These are phyloP conservation scores for Trichoderma pleuroti DNA, from an alignment of 2,329 filamentous ascomycete species.

Conservation along the genomic window DNA sequence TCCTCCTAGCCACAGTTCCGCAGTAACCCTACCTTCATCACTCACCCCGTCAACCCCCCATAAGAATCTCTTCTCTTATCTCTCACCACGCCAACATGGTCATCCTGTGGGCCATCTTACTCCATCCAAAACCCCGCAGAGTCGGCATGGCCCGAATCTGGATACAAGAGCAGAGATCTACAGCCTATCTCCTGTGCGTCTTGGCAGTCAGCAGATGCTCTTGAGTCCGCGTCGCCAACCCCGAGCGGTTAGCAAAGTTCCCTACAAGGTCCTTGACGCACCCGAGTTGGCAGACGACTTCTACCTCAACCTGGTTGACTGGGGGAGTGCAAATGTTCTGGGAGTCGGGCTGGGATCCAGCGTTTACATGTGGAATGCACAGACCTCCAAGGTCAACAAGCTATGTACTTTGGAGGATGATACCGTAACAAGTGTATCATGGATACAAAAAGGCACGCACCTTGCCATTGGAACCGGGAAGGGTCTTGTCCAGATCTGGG, in stretches of 20 bases:
- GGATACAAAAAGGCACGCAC: constrained; percentile 97
- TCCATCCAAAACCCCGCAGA: constrained; percentile 84
- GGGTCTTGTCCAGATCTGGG: constrained; percentile 95
- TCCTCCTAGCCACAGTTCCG: constrained; percentile 64
- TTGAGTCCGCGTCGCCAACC: constrained; percentile 86
- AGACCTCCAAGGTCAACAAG: constrained; percentile 86
- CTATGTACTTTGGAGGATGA: constrained; percentile 91
- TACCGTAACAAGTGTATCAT: constrained; percentile 92
- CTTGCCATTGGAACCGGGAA: constrained; percentile 93
- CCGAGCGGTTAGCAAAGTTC: constrained; percentile 88
- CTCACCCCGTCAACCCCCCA: constrained; percentile 92
- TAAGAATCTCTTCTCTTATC: constrained; percentile 94
- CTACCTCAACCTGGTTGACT: constrained; percentile 95
- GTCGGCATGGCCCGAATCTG: constrained; percentile 80
- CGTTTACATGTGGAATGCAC: constrained; percentile 98
- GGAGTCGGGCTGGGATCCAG: constrained; percentile 89
- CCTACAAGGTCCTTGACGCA: constrained; percentile 95
- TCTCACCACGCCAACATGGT: constrained; percentile 68
- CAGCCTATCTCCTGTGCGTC: constrained; percentile 88
- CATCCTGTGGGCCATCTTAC: constrained; percentile 78
- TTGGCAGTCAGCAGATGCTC: constrained; percentile 89
- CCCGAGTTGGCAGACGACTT: constrained; percentile 96
- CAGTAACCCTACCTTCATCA: constrained; percentile 63
- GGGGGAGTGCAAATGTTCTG: constrained; percentile 91
- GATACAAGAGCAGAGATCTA: constrained; percentile 92